Evolutionary conservation across 164 flowering plant species (phyloP), one percentile per base, ranked within the genome.

Genomic region (Nelumbo lutea): DNA sequence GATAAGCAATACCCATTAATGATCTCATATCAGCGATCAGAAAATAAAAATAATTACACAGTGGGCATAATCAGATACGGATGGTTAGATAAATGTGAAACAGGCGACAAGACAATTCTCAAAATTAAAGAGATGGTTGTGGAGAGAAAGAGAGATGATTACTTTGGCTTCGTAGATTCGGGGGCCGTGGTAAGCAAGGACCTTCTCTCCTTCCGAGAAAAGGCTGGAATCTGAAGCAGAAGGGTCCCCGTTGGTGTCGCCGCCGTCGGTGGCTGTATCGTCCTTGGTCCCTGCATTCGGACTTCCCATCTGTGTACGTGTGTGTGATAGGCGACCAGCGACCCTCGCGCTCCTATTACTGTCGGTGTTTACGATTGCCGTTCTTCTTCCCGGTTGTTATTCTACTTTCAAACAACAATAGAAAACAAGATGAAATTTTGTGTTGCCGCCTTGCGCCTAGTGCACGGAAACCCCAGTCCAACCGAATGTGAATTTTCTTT

Each of bases 121-220:
- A 27, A 27, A 43, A 42, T 40, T 6, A 57, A 65, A 63, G 5
- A 47, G 62, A 46, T 11, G n/a, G 3, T 27, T 0, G 51, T 2
- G 4, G 42, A 42, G 15, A 44, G 53, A 27, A 27, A 42, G 48
- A 51, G 52, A 4, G 58, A 41, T 6, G 44, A 46, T n/a, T 66
- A 77, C 98, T 93, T 90, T 91, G 80, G 98, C 96, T 81, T 88
- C 89, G 83, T 90, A 93, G 80, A 93, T 81, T 76, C 88, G 83
- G 74, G 96, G 96, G 47, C 96, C 98, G 75, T 90, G 97, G 59
- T 81, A 89, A 65, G 97, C 97, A 50, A 93, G 89, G 67, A 91
- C 96, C 66, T 83, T 87, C 82, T 93, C 97, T 51, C 98, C 97
- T 73, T 87, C 94, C 15, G 85, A 63, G 82, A 79, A 93, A n/a